Evolutionary conservation across 2,329 filamentous ascomycete species (phyloP).

Genomic region (Scedosporium dehoogii): DNA sequence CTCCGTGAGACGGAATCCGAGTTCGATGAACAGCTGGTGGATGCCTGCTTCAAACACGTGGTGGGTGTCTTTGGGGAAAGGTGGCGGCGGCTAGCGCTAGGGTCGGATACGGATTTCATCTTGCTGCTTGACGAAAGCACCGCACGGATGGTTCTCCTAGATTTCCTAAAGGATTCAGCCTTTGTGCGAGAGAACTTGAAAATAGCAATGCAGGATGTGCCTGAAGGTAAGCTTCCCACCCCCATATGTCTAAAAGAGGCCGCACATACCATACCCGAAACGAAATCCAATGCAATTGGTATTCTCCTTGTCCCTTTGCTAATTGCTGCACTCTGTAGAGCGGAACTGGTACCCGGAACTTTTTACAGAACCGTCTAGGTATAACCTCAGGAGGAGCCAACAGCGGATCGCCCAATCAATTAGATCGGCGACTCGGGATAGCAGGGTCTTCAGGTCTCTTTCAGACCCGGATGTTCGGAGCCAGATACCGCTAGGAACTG

Average conservation of each 20-base stretch:
- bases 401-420: background rate
- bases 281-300: background rate
- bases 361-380: background rate
- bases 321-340: background rate
- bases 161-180: conserved; percentile 1
- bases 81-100: background rate
- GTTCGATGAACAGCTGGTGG: background rate
- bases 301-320: background rate
- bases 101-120: background rate
- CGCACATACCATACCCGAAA: background rate
- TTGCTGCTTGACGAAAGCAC: background rate
- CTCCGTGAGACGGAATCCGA: background rate
- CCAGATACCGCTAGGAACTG: background rate
- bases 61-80: background rate
- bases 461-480: background rate
- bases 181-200: background rate
- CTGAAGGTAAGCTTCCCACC: background rate
- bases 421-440: background rate
- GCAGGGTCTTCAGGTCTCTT: background rate
- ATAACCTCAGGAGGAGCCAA: background rate
- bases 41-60: background rate
- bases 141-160: background rate
- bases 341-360: background rate
- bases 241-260: background rate
- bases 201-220: background rate